Evolutionary conservation across 2,329 filamentous ascomycete species (phyloP), one percentile per base, ranked within the genome.

Genomic region (Penicillium paneum): DNA sequence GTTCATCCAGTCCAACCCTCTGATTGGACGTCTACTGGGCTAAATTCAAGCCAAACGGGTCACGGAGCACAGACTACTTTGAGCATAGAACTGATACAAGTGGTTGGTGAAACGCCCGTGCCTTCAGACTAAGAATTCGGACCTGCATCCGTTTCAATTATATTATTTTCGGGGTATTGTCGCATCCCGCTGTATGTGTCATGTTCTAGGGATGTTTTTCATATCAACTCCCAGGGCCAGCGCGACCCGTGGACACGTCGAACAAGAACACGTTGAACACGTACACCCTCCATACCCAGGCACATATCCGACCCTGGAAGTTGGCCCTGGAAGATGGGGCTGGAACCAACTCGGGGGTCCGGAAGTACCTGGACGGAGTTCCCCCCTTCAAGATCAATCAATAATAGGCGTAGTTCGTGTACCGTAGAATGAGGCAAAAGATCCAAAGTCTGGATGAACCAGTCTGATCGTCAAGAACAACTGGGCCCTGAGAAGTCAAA

Each of bases 81-180:
- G 38, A 55, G 56, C 43, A 50, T 46, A 17, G 42, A 49, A 45
- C 24, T 43, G 48, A 43, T 51, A 41, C 28, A 38, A 45, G 41
- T 54, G 57, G 45, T 52, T 49, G 42, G 44, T 62, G 59, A 63
- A 61, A 63, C 59, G 53, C 31, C 36, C 52, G 49, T 52, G 51
- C 54, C 43, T 49, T 43, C 42, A 47, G 29, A 48, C 39, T 43
- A 32, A 41, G 13, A 38, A 31, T 21, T 39, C 43, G 43, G 32
- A 52, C 41, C 44, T 49, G 41, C 42, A 43, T 40, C 36, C 49
- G 59, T 62, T 63, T 63, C 57, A 60, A 42, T 44, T 48, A 55
- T 39, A 59, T 54, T 51, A 39, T 52, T 31, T 48, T 47, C 36
- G 11, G 41, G 40, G 26, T 15, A 48, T 47, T 17, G 54, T 49